Base-by-base conservation (phyloP, 352 stramenopile species). In the Phytophthora citricola region DNA sequence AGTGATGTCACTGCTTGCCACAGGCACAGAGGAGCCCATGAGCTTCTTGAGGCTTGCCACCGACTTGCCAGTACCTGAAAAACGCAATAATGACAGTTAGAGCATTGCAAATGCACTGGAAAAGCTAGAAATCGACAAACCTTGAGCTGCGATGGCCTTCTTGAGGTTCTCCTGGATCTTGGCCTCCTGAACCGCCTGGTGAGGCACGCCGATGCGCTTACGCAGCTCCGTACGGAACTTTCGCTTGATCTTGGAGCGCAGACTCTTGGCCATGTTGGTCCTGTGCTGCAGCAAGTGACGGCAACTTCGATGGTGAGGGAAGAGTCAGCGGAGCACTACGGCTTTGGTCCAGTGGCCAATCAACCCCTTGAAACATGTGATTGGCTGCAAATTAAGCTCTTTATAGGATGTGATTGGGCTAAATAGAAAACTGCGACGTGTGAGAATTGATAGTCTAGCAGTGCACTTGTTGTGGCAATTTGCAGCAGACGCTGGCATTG, bases 201-300 rank as follows among this genome's bases (percentile, higher is more conserved):
- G 85, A 27, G 85, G 85, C 63, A 92, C 84, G 46, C 87, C 87
- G 58, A 95, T 86, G 57, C 80, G 81, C 72, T 93, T 85, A 51
- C 85, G 84, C 62, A 95, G 76, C 78, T 95, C 85, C 66, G 84
- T 91, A 66, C 87, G 87, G 79, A 93, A 95, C 74, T 87, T 89
- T 69, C 87, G 85, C 83, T 95, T 95, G 75, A 95, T 92, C 79
- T 95, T 95, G 54, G 87, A 95, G 66, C 87, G 85, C 73, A 95
- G 71, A 81, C 82, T 90, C 83, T 95, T 95, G 52, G 85, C 87
- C 87, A 95, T 95, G 58, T 66, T 88, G 39, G 59, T 34, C 41
- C 22, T 41, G 44, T 10, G 45, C 39, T 43, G 27, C 27, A 38
- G 29, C 8, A 2, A 22, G 24, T 44, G 12, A 43, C 44, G 31